These are phyloP conservation scores for Cercophora scortea DNA, from an alignment of 495 filamentous ascomycete species.

Conservation along the genomic window DNA sequence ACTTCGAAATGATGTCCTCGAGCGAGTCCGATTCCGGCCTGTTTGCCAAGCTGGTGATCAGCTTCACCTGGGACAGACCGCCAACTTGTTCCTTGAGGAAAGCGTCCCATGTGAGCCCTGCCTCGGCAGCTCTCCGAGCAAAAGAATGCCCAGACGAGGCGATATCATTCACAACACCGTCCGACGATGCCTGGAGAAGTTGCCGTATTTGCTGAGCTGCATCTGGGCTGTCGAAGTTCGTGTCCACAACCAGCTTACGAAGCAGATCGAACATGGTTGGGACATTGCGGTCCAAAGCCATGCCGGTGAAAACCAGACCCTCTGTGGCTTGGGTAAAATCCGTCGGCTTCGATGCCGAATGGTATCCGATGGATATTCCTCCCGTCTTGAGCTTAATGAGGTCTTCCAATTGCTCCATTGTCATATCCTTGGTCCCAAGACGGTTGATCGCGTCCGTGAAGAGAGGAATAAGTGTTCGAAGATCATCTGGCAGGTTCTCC, in stretches of 20 bases:
- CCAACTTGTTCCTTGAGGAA: conserved; percentile 70
- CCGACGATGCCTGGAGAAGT: conserved; percentile 73
- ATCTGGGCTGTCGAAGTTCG: conserved; percentile 75
- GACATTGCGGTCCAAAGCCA: conserved; percentile 81
- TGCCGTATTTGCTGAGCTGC: conserved; percentile 77
- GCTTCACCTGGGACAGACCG: conserved; percentile 80
- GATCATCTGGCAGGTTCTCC: conserved; percentile 71
- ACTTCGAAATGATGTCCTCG: conserved; percentile 69
- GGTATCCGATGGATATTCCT: conserved; percentile 74
- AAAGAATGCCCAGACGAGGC: conserved; percentile 81
- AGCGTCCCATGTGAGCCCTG: conserved; percentile 63
- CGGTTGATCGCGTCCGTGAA: conserved; percentile 92
- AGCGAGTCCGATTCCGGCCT: conserved; percentile 54
- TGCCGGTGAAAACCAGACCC: conserved; percentile 74
- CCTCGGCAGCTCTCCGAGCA: conserved; percentile 74
- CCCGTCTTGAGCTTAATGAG: conserved; percentile 93
- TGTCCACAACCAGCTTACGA: conserved; percentile 71
- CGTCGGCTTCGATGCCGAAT: conserved; percentile 65
- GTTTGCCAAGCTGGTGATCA: conserved; percentile 56
- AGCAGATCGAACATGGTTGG: conserved; percentile 85
- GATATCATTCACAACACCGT: conserved; percentile 85
- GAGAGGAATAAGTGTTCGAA: conserved; percentile 77
- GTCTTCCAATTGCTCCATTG: conserved; percentile 93
- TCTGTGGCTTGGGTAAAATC: conserved; percentile 64
- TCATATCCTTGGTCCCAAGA: conserved; percentile 74